Base-by-base conservation (phyloP, 176 grass and related monocot species). In the Phoenix roebelenii region DNA sequence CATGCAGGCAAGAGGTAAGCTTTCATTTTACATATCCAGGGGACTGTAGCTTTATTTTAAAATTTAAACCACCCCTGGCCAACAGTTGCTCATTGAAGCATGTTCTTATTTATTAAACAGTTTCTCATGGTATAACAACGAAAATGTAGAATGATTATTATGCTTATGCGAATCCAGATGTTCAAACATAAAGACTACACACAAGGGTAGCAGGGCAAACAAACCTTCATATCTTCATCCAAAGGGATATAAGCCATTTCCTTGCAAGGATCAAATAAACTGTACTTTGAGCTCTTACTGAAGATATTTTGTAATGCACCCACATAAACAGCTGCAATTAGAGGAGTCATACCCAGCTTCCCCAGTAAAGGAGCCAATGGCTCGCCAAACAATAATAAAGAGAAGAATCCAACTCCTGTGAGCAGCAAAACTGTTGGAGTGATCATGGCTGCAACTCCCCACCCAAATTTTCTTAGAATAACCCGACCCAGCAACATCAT, bases 171-270 rank as follows among this genome's bases (percentile, higher is more conserved):
- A 44, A 12, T 44, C 35, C 35, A 44, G 35, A 44, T 14, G 35
- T 44, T 44, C 35, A 44, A 12, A 14, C 35, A 44, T 12, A 44
- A 44, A 44, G 35, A 3, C 10, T 44, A 44, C 35, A 44, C 35
- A 44, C 35, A 51, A 25, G 20, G 48, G 19, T 25, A 6, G 18
- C 32, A 51, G 10, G 15, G 48, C 3, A 62, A 55, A 60, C 73
- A 44, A 59, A 95, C 89, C 89, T 89, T 95, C 89, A 95, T 85
- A 65, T 95, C 89, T 59, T 82, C 82, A 59, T 95, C 89, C 74
- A 95, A 70, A 62, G 85, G 89, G 72, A 95, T 95, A 74, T 89
- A 95, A 3, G 89, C 89, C 85, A 95, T 95, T 80, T 95, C 89
- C 71, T 95, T 95, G 75, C 79, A 95, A 0, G 89, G 89, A 74